phyloP scores from a whole-genome alignment of 2,329 filamentous ascomycete species.

The Boeremia lycopersici region DNA sequence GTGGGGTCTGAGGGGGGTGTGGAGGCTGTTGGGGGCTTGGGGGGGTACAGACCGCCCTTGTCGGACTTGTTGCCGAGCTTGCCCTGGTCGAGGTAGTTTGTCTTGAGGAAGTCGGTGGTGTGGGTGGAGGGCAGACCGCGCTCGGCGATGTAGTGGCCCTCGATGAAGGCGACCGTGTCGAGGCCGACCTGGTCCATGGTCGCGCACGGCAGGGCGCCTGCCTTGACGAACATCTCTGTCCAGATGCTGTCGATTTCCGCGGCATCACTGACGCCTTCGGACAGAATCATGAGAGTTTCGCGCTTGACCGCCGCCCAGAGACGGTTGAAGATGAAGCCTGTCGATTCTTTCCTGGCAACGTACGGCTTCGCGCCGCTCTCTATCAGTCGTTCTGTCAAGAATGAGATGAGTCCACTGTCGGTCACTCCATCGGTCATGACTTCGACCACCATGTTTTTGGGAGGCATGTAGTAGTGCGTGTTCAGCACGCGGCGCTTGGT shows the following conservation, averaged over 20 bases:
- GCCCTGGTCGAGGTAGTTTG: slow-evolving; percentile 54
- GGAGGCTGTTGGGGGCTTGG: not conserved
- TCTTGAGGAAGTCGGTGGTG: slow-evolving; percentile 54
- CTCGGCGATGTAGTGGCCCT: slow-evolving; percentile 60
- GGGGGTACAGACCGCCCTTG: slow-evolving; percentile 23
- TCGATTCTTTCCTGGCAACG: slow-evolving; percentile 56
- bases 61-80: slow-evolving; percentile 54
- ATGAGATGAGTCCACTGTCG: slow-evolving; percentile 51
- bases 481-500: slow-evolving; percentile 48
- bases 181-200: slow-evolving; percentile 60
- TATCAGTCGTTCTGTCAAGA: slow-evolving; percentile 50
- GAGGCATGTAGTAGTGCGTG: slow-evolving; percentile 60
- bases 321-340: slow-evolving; percentile 62
- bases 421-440: slow-evolving; percentile 61
- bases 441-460: slow-evolving; percentile 53
- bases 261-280: slow-evolving; percentile 57
- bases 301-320: slow-evolving; percentile 64
- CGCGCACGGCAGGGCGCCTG: slow-evolving; percentile 42
- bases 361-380: slow-evolving; percentile 53
- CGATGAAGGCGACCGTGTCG: slow-evolving; percentile 61
- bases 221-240: slow-evolving; percentile 47
- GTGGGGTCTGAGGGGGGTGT: not conserved
- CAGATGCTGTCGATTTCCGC: slow-evolving; percentile 59
- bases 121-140: slow-evolving; percentile 50
- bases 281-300: slow-evolving; percentile 56